Conservation (phyloP, 1,139 yeast genomes). For the Magnusiomyces tetraspermus region DNA sequence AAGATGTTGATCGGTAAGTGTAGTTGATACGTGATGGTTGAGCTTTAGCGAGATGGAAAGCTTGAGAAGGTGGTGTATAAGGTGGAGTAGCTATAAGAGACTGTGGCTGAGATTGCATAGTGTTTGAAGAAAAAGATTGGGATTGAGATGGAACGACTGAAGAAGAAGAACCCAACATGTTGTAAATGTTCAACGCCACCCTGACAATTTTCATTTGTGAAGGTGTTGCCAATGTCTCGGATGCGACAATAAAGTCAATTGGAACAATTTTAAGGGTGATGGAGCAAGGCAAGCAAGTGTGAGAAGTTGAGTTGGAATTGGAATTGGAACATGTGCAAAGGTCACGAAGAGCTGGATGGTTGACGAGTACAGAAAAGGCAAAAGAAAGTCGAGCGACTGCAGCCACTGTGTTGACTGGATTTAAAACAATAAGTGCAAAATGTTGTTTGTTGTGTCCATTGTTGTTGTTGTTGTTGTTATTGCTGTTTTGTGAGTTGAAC, state of each 20-base stretch:
- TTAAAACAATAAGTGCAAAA: slow-evolving; percentile 9
- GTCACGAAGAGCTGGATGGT: too few relatives aligned
- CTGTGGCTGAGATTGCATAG: too few relatives aligned
- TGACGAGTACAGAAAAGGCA: too few relatives aligned
- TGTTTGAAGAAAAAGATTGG: too few relatives aligned
- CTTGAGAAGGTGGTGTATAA: background rate
- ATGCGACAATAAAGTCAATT: slow-evolving; percentile 40
- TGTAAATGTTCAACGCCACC: slow-evolving; percentile 56
- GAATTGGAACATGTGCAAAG: too few relatives aligned
- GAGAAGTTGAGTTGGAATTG: background rate
- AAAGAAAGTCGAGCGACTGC: too few relatives aligned
- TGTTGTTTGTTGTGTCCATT: too few relatives aligned
- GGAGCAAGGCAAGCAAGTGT: background rate
- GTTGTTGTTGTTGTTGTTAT: too few relatives aligned
- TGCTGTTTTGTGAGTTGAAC: background rate
- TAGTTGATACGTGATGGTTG: slow-evolving; percentile 41
- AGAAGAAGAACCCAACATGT: slow-evolving; percentile 35
- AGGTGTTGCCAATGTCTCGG: slow-evolving; percentile 39
- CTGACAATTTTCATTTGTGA: slow-evolving; percentile 43
- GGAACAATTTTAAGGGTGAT: slow-evolving; percentile 39
- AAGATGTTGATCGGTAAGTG: too few relatives aligned
- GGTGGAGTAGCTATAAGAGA: too few relatives aligned
- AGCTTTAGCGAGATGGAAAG: slow-evolving; percentile 25
- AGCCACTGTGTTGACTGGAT: slow-evolving; percentile 14
- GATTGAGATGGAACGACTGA: too few relatives aligned